A percentile compares a stretch with the other conserved stretches of the same genome.
phyloP scores from a whole-genome alignment of 2,329 filamentous ascomycete genomes.

The Hypoxylon rubiginosum region DNA sequence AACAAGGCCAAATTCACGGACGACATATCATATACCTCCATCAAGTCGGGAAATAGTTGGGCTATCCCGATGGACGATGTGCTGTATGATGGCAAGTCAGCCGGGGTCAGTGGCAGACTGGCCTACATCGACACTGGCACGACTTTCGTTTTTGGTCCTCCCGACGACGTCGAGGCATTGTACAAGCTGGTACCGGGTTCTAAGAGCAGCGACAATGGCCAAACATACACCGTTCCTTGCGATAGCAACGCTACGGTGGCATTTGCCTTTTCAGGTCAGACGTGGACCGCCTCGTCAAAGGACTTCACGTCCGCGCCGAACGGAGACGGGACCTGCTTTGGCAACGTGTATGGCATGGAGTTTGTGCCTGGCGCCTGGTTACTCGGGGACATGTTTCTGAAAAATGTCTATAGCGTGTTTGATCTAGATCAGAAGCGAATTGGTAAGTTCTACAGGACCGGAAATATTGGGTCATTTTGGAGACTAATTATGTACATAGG shows the following conservation, averaged over 20 bases:
- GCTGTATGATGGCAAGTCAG: constrained; percentile 70
- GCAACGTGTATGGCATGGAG: constrained; percentile 80
- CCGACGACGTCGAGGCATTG: constrained; percentile 73
- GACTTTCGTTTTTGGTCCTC: constrained; percentile 81
- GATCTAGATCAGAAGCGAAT: constrained; percentile 78
- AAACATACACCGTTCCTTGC: constrained; percentile 81
- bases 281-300: constrained; percentile 74
- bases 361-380: constrained; percentile 79
- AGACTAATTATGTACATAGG: constrained; percentile 46
- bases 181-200: constrained; percentile 77
- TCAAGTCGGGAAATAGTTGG: constrained; percentile 71
- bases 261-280: constrained; percentile 76
- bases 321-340: constrained; percentile 67
- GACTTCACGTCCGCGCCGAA: constrained; percentile 75
- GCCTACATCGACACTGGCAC: constrained; percentile 90
- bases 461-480: not conserved
- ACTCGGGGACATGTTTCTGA: constrained; percentile 87
- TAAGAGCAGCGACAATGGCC: constrained; percentile 65
- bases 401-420: constrained; percentile 90
- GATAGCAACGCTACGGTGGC: constrained; percentile 71
- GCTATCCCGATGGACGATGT: constrained; percentile 77
- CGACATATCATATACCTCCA: constrained; percentile 74
- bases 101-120: constrained; percentile 66
- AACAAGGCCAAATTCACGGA: constrained; percentile 77
- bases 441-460: constrained; percentile 60